Base-by-base conservation (phyloP, 108 stramenopile genomes). In the Nitzschia sp. region DNA sequence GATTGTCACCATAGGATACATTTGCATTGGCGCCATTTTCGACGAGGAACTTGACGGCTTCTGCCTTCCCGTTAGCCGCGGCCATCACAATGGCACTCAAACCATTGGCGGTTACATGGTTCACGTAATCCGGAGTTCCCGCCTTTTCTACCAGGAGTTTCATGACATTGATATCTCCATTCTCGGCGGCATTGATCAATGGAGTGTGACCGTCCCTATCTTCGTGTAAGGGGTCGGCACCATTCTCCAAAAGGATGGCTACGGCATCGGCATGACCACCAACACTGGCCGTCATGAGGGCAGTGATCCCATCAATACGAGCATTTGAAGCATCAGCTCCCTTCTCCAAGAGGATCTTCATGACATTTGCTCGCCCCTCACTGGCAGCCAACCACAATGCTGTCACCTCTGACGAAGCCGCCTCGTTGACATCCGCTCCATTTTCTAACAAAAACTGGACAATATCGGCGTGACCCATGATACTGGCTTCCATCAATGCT, bases 181-280 rank as follows among this genome's bases (percentile, higher is more conserved):
- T 96, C 81, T 99, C 97, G 5, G 97, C 95, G 24, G 97, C 97
- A 76, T 94, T 97, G 89, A 98, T 97, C 19, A 99, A 79, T 27
- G 97, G 87, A 28, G 95, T 97, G n/a, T 97, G 79, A 17, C 97
- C 97, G 56, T 95, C 94, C 18, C 80, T 81, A 74, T 98, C 97
- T 3, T 72, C 61, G 25, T 68, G 80, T 18, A 64, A 69, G 17
- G 90, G 84, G 68, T 96, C 93, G 31, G 92, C 97, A 19, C 90
- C 93, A 68, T 81, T 69, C 35, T 92, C 91, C 53, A 96, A 67
- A 36, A 97, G 75, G 23, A 94, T 58, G 61, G 85, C 82, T 54
- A 96, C 92, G 9, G 90, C 95, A 15, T 90, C 88, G 6, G 57
- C 84, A 72, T 97, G 97, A 29, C 98, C 98, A 21, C 93, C 95